phyloP scores from a whole-genome alignment of 1,284 basidiomycete genomes.

The Fomes fomentarius region DNA sequence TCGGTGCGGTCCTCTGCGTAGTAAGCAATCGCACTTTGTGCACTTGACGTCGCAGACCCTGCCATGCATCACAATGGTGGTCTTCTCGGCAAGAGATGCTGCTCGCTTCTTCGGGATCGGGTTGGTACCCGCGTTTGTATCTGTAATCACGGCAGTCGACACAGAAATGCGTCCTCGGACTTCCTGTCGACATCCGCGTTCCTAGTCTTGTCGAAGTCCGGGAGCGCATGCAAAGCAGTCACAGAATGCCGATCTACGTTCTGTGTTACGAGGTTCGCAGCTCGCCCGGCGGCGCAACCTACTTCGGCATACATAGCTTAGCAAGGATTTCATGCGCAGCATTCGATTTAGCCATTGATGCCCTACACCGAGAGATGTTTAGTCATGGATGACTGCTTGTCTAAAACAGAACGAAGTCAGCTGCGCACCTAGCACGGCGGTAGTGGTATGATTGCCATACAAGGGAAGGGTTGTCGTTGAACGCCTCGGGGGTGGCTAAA shows the following conservation, averaged over 20 bases:
- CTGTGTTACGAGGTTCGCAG: constrained; percentile 41
- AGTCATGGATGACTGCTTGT: too few species aligned
- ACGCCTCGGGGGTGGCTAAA: constrained; percentile 45
- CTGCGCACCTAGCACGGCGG: constrained; percentile 33
- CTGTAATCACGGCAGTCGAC: too few species aligned
- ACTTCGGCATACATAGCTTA: constrained; percentile 26
- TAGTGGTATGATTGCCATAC: constrained; percentile 49
- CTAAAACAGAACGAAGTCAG: background rate
- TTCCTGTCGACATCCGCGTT: background rate
- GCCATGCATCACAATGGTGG: constrained; percentile 39
- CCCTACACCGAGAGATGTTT: constrained; percentile 17
- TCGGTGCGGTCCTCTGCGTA: constrained; percentile 23
- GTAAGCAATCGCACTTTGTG: constrained; percentile 22
- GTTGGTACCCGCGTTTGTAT: background rate
- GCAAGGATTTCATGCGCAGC: constrained; percentile 39
- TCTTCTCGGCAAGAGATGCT: too few species aligned
- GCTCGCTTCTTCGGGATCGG: background rate
- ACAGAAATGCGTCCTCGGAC: background rate
- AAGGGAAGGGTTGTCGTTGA: constrained; percentile 38
- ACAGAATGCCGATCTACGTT: constrained; percentile 43
- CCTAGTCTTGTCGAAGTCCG: background rate
- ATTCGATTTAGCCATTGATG: constrained; percentile 36
- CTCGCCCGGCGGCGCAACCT: constrained; percentile 27
- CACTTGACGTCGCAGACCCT: constrained; percentile 33
- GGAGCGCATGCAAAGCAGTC: constrained; percentile 27